These are phyloP conservation scores for Heritiera littoralis DNA, from an alignment of 345 rosid genomes.

Conservation along the genomic window DNA sequence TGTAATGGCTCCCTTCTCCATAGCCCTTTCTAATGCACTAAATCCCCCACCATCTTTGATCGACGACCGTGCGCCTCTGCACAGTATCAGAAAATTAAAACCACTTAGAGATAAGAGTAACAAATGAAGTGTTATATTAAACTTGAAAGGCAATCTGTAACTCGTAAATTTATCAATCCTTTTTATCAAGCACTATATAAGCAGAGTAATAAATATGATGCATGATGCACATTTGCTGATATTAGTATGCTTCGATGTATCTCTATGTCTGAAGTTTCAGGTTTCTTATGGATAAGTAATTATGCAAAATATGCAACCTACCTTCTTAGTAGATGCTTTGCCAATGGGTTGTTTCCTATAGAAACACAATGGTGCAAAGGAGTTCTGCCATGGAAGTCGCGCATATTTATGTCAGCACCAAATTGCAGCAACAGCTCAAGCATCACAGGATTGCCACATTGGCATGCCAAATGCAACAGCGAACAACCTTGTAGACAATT, in stretches of 20 bases:
- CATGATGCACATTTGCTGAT: neutral
- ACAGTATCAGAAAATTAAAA: neutral
- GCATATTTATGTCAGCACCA: conserved; percentile 67
- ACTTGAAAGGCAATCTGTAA: neutral
- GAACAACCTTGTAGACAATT: conserved; percentile 82
- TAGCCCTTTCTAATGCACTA: conserved; percentile 79
- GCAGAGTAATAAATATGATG: neutral
- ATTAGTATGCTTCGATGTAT: no score
- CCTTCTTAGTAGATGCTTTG: conserved; percentile 81
- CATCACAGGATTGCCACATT: conserved; percentile 52
- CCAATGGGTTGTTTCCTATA: conserved; percentile 54
- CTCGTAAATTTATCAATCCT: neutral
- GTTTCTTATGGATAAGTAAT: no score
- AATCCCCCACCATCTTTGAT: conserved; percentile 75
- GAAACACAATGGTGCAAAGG: conserved; percentile 81
- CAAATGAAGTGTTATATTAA: neutral
- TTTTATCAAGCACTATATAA: neutral
- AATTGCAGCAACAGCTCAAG: conserved; percentile 79
- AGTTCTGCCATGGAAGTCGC: conserved; percentile 76
- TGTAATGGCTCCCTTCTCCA: conserved; percentile 91
- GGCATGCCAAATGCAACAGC: conserved; percentile 80
- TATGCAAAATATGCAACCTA: conserved; percentile 24
- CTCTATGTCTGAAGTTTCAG: no score
- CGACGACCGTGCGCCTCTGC: conserved; percentile 78
- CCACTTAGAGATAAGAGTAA: neutral